Evolutionary conservation across 192 early-diverging fungal genomes (phyloP).

Genomic region (Podochytrium sp.): DNA sequence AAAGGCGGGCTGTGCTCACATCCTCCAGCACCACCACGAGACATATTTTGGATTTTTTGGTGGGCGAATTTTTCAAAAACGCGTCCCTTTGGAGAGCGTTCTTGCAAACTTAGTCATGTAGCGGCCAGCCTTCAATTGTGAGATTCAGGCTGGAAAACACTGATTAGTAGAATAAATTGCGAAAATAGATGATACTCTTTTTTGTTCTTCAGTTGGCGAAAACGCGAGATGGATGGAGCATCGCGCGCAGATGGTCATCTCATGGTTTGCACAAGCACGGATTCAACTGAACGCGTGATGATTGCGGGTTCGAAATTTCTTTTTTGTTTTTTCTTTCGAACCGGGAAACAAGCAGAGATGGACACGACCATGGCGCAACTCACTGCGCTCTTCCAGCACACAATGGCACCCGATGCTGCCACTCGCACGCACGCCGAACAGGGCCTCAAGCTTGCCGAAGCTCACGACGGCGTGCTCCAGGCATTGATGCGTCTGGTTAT

Average conservation of each 20-base stretch:
- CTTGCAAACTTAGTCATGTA: too few relatives aligned
- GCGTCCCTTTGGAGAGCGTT: too few relatives aligned
- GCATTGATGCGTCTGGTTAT: slow-evolving; percentile 46
- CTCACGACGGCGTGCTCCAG: slow-evolving; percentile 54
- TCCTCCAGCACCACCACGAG: slow-evolving; percentile 19
- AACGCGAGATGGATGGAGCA: too few relatives aligned
- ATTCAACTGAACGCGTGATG: too few relatives aligned
- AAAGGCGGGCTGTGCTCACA: background rate
- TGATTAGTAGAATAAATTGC: too few relatives aligned
- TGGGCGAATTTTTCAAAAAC: background rate
- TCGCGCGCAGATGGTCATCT: too few relatives aligned
- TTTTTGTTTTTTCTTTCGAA: slow-evolving; percentile 37
- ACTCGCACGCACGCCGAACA: slow-evolving; percentile 83
- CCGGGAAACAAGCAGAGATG: background rate
- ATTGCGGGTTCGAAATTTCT: too few relatives aligned
- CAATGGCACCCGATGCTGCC: slow-evolving; percentile 77
- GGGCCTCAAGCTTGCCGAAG: slow-evolving; percentile 67
- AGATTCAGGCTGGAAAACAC: too few relatives aligned
- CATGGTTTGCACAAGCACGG: too few relatives aligned
- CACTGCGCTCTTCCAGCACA: slow-evolving; percentile 6
- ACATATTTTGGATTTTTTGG: slow-evolving; percentile 1
- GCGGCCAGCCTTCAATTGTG: too few relatives aligned
- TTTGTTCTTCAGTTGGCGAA: too few relatives aligned
- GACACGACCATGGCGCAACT: background rate
- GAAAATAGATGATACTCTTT: too few relatives aligned